These are phyloP conservation scores for Suhomyces taliae DNA, from an alignment of 1,139 yeast genomes.

Conservation along the genomic window DNA sequence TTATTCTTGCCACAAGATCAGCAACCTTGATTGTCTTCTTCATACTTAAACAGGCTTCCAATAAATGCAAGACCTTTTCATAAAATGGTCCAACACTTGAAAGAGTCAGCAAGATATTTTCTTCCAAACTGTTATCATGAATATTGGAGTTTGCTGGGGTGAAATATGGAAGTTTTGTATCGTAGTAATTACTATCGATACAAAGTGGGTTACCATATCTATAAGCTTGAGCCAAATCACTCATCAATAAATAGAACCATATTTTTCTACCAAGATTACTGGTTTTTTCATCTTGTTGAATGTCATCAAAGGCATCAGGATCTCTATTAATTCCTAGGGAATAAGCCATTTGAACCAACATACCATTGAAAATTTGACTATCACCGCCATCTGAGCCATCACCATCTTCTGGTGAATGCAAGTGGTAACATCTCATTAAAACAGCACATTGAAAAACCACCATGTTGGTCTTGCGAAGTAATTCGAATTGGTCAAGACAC, in stretches of 20 bases:
- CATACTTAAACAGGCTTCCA: conserved; percentile 27
- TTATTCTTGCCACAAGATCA: conserved; percentile 22
- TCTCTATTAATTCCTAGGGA: conserved; percentile 50
- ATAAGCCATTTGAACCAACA: conserved; percentile 43
- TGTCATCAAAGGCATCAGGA: conserved; percentile 30
- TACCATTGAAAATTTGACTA: conserved; percentile 36
- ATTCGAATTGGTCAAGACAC: conserved; percentile 53
- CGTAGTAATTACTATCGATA: conserved; percentile 30
- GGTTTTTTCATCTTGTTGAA: conserved; percentile 21
- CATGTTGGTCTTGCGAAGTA: conserved; percentile 48
- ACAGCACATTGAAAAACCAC: conserved; percentile 51
- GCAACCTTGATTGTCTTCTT: conserved; percentile 19
- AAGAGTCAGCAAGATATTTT: conserved; percentile 24
- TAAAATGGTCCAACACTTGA: conserved; percentile 27
- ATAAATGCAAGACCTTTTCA: conserved; percentile 20
- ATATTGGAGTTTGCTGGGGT: conserved; percentile 28
- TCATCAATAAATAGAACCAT: conserved; percentile 32
- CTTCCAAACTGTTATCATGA: conserved; percentile 30
- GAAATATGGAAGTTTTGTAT: conserved; percentile 26
- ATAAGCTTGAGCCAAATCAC: conserved; percentile 39
- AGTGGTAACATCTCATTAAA: conserved; percentile 37
- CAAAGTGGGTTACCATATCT: conserved; percentile 41
- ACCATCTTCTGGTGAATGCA: conserved; percentile 53
- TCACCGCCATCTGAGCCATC: conserved; percentile 49
- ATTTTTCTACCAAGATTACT: conserved; percentile 37